Base-by-base conservation (phyloP, 1,284 basidiomycete genomes). In the Puccinia polysora region DNA sequence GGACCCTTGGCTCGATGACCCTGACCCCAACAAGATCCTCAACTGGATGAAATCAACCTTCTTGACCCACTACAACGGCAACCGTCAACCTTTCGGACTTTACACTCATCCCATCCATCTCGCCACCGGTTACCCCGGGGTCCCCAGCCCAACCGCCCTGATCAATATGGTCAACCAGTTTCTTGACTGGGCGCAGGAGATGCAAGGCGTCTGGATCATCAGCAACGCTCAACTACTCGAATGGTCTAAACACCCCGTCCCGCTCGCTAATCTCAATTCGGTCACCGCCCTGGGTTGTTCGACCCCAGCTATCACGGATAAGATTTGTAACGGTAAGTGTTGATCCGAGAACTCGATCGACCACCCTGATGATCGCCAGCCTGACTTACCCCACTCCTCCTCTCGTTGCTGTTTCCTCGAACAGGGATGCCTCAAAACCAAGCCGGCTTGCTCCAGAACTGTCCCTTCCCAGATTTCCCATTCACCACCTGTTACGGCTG, bases 41-140 rank as follows among this genome's bases (percentile, higher is more conserved):
- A 82, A 82, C 56, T 90, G 88, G 82, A 86, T 90, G 86, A 83
- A 89, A 81, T 84, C 80, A 73, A 89, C 88, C 0, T 90, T 91
- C 80, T 86, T 83, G 1, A 86, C 82, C 73, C 88, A 89, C 73
- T 79, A 83, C 81, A 86, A 85, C 73, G 84, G 83, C 53, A 89
- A 89, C 76, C 84, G 87, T 7, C 88, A 89, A 79, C 89, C 89
- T 0, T 86, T 91, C 74, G 89, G 89, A 63, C 81, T 90, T 52
- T 91, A 90, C 80, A 87, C 87, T 2, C 89, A 91, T 78, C 89
- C 89, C 43, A 88, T 90, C 77, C 88, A 90, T 81, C 79, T 89
- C 71, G 85, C 88, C 18, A 85, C 79, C 10, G 84, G 81, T 4
- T 86, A 86, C 75, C 87, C 87, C 47, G 86, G 86, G 63, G 82